Percentiles rank a stretch among this genome's conserved stretches.
Evolutionary conservation across 2,329 filamentous ascomycete species (phyloP).

Genomic region (Aspergillaceae sp.): DNA sequence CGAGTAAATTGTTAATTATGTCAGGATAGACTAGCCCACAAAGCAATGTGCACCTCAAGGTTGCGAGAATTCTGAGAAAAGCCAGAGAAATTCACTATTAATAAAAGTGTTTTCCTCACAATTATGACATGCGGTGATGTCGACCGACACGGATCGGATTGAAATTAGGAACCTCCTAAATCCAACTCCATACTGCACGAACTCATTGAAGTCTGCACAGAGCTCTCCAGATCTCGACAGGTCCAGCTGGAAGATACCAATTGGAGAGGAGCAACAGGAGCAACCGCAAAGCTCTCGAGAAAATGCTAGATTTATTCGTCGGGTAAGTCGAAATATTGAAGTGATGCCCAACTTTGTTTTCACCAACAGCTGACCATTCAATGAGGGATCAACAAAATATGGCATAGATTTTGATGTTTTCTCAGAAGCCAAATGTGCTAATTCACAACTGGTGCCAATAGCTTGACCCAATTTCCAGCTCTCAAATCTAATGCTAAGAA

Average conservation of each 20-base stretch:
- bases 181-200: neutral
- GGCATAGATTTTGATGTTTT: neutral
- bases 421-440: neutral
- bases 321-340: neutral
- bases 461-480: neutral
- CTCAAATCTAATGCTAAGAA: neutral
- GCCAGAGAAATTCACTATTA: too few relatives aligned
- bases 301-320: neutral
- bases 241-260: neutral
- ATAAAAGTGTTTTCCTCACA: too few relatives aligned
- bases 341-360: neutral
- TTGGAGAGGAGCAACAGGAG: neutral
- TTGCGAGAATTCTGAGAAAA: too few relatives aligned
- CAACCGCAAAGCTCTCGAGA: neutral
- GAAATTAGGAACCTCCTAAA: neutral
- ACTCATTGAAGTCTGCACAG: neutral
- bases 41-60: too few relatives aligned
- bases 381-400: neutral
- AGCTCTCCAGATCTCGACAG: neutral
- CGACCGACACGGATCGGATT: neutral
- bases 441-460: neutral
- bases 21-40: too few relatives aligned
- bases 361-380: neutral
- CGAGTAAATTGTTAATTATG: too few relatives aligned
- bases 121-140: neutral